phyloP scores from a whole-genome alignment of 371 early-diverging fungal genomes.

The Mortierella sp. region DNA sequence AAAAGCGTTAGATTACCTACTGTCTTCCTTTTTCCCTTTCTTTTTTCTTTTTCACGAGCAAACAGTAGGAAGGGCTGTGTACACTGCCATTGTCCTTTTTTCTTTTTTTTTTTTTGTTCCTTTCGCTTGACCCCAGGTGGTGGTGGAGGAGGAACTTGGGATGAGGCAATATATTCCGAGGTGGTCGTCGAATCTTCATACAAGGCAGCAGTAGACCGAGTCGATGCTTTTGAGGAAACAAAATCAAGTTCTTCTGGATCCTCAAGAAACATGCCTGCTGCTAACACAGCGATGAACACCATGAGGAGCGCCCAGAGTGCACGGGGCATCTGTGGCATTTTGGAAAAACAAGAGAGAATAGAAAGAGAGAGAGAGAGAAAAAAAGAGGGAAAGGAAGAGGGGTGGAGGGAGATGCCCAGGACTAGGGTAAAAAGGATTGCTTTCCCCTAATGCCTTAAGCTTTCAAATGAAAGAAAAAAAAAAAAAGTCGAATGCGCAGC shows the following conservation, averaged over 20 bases:
- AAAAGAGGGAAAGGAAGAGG: neutral
- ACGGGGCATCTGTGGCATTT: conserved; percentile 29
- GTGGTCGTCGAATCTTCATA: neutral
- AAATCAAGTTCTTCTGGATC: neutral
- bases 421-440: too few relatives aligned
- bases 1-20: neutral
- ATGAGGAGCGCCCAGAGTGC: conserved; percentile 26
- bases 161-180: neutral
- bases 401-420: neutral
- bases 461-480: too few relatives aligned
- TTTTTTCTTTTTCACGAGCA: neutral
- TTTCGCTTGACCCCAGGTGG: too few relatives aligned
- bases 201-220: neutral
- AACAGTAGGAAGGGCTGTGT: too few relatives aligned
- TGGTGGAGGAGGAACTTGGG: conserved; percentile 1
- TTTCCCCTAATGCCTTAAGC: too few relatives aligned
- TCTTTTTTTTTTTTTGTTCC: too few relatives aligned
- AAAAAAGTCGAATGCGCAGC: too few relatives aligned
- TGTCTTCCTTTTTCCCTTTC: too few relatives aligned
- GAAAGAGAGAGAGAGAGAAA: neutral
- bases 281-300: conserved; percentile 38
- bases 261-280: conserved; percentile 33
- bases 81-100: too few relatives aligned
- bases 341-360: neutral
- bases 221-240: neutral